Percentiles rank a stretch among this genome's conserved stretches.
These are phyloP conservation scores for Vanrija sp. DNA, from an alignment of 1,284 basidiomycete species.

Conservation along the genomic window DNA sequence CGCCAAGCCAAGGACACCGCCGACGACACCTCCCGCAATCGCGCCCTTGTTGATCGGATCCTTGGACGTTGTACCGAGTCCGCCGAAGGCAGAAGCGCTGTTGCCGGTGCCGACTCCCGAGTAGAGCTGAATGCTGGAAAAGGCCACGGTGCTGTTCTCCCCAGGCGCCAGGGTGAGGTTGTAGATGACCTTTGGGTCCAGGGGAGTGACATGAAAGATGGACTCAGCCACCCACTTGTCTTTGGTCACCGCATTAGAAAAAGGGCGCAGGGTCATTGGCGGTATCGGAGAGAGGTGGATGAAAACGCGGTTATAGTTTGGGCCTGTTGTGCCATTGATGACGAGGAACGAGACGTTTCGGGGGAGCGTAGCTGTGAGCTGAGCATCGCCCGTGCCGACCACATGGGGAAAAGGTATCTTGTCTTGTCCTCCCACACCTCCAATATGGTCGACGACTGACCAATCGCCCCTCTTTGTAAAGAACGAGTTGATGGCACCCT, in stretches of 20 bases:
- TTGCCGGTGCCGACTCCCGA: not conserved
- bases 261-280: not conserved
- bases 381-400: not conserved
- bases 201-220: not conserved
- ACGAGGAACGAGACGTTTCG: conserved; percentile 1
- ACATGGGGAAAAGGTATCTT: too few relatives aligned
- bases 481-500: too few relatives aligned
- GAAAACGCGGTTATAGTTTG: not conserved
- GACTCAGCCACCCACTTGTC: conserved; percentile 1
- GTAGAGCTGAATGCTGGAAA: not conserved
- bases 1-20: conserved; percentile 40
- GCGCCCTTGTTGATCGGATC: conserved; percentile 25
- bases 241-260: not conserved
- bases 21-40: conserved; percentile 46
- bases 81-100: not conserved
- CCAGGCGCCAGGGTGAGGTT: not conserved
- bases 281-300: not conserved
- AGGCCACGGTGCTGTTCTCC: not conserved
- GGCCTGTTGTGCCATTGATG: not conserved
- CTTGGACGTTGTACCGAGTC: not conserved
- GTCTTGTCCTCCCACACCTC: too few relatives aligned
- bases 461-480: too few relatives aligned
- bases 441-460: too few relatives aligned
- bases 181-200: conserved; percentile 2
- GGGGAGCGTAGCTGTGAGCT: not conserved